Conservation (phyloP, 2,329 filamentous ascomycete genomes). For the Pseudocercospora crystallina region DNA sequence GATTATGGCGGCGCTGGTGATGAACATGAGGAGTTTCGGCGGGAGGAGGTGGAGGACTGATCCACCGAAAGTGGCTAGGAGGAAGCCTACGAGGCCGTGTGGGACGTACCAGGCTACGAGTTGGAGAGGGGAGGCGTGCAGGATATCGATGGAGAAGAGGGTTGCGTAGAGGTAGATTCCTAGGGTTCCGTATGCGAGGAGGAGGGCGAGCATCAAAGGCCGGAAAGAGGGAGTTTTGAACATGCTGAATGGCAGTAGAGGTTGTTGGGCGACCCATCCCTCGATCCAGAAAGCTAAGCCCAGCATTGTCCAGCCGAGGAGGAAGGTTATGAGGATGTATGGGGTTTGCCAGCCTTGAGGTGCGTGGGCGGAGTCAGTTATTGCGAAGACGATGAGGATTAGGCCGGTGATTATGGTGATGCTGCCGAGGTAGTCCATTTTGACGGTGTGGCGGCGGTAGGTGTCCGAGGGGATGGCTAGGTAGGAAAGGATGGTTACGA, state of each 20-base stretch:
- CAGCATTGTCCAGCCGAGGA: slow-evolving; percentile 62
- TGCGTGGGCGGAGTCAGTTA: slow-evolving; percentile 71
- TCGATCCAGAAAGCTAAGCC: slow-evolving; percentile 66
- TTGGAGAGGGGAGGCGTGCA: slow-evolving; percentile 60
- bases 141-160: slow-evolving; percentile 63
- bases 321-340: slow-evolving; percentile 67
- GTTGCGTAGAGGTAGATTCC: slow-evolving; percentile 71
- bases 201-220: slow-evolving; percentile 59
- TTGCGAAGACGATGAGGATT: slow-evolving; percentile 69
- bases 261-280: slow-evolving; percentile 66
- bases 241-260: slow-evolving; percentile 67
- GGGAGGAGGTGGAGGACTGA: slow-evolving; percentile 67
- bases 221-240: slow-evolving; percentile 71
- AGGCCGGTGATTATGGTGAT: slow-evolving; percentile 63
- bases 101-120: slow-evolving; percentile 70
- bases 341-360: slow-evolving; percentile 70
- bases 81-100: slow-evolving; percentile 65
- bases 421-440: slow-evolving; percentile 70
- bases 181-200: slow-evolving; percentile 67
- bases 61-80: slow-evolving; percentile 63
- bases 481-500: slow-evolving; percentile 48
- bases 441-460: slow-evolving; percentile 40
- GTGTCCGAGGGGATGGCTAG: slow-evolving; percentile 54
- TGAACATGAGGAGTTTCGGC: slow-evolving; percentile 61
- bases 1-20: slow-evolving; percentile 62